Evolutionary conservation across 2,329 filamentous ascomycete genomes (phyloP).

Genomic region (Emergomyces orientalis): DNA sequence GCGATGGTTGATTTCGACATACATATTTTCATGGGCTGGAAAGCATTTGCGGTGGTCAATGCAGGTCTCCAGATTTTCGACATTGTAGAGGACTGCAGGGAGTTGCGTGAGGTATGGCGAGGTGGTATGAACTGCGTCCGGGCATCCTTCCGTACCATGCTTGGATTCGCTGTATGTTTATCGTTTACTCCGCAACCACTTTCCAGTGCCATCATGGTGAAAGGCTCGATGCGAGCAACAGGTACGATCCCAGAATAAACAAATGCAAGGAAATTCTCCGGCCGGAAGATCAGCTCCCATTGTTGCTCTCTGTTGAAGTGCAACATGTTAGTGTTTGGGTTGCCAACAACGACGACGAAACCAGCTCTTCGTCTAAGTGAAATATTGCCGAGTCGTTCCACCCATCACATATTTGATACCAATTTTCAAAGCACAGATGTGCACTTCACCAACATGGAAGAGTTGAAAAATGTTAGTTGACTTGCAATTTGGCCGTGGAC

Average conservation of each 20-base stretch:
- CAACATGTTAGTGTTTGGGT: not conserved
- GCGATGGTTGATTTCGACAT: no score
- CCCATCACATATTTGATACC: not conserved
- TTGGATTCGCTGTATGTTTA: not conserved
- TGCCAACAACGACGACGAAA: not conserved
- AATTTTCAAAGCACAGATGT: not conserved
- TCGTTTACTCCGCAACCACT: not conserved
- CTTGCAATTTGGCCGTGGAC: not conserved
- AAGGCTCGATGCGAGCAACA: not conserved
- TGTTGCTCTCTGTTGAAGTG: not conserved
- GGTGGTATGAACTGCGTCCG: not conserved
- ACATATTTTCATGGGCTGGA: not conserved
- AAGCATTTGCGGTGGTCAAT: not conserved
- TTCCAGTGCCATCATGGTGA: not conserved
- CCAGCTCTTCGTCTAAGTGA: not conserved
- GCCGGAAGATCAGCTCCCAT: not conserved
- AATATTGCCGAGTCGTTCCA: not conserved
- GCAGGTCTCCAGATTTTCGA: not conserved
- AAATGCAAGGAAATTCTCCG: not conserved
- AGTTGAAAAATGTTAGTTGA: not conserved
- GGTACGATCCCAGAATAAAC: not conserved
- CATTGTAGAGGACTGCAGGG: not conserved
- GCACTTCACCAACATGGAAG: not conserved
- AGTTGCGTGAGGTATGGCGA: not conserved
- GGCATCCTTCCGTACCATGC: not conserved